Evolutionary conservation across 805 yeast species (phyloP).

Genomic region (Hemisphaericaspora nanyangensis): DNA sequence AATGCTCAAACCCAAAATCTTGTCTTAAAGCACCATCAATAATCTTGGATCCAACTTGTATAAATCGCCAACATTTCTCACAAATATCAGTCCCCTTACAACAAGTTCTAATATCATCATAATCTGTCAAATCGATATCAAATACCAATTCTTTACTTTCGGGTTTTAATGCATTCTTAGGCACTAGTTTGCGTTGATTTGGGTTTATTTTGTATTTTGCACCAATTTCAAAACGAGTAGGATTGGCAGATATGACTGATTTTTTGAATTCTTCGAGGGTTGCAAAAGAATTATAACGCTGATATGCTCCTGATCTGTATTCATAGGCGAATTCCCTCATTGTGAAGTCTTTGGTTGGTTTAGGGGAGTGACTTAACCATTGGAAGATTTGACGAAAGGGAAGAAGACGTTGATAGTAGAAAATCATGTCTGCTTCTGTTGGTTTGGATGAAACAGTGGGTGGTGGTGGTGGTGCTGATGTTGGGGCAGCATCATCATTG

Average conservation of each 20-base stretch:
- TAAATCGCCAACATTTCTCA: conserved; percentile 88
- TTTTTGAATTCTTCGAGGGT: conserved; percentile 68
- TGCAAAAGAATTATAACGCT: conserved; percentile 78
- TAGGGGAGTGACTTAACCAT: conserved; percentile 87
- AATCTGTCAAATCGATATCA: conserved; percentile 97
- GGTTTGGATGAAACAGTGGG: conserved; percentile 17
- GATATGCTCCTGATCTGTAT: conserved; percentile 80
- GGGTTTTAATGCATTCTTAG: conserved; percentile 78
- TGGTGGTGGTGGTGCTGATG: not conserved
- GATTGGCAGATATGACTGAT: conserved; percentile 70
- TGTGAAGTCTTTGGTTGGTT: conserved; percentile 70
- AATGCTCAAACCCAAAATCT: conserved; percentile 84
- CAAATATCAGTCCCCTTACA: conserved; percentile 85
- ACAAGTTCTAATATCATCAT: conserved; percentile 90
- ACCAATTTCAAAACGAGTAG: conserved; percentile 92
- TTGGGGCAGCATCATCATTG: conserved; percentile 1
- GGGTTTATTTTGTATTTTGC: conserved; percentile 89
- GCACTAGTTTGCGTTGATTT: conserved; percentile 71
- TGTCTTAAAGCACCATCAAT: conserved; percentile 68
- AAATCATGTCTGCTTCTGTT: conserved; percentile 62
- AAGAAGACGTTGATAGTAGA: conserved; percentile 63
- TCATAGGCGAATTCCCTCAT: conserved; percentile 94
- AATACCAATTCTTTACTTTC: conserved; percentile 83
- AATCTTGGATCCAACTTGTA: conserved; percentile 76
- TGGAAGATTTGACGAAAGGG: conserved; percentile 79